These are phyloP conservation scores for Primulina huaijiensis DNA, from an alignment of 257 asterid species.

Conservation along the genomic window DNA sequence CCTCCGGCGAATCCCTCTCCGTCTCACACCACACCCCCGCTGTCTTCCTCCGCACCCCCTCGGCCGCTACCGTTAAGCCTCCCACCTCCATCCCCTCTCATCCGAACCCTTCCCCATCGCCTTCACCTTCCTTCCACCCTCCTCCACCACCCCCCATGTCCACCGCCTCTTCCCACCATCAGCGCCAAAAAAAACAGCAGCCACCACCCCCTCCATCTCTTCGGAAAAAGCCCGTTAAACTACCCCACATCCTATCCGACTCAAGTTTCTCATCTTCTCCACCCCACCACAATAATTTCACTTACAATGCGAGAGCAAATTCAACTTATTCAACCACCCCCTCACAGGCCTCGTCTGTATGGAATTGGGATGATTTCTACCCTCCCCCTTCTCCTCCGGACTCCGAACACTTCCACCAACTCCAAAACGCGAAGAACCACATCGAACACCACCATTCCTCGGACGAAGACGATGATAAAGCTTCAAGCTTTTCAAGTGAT, in stretches of 20 bases:
- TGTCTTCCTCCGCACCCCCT: conserved; percentile 67
- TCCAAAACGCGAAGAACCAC: conserved; percentile 35
- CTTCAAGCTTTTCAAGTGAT: conserved; percentile 40
- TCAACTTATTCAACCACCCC: conserved; percentile 78
- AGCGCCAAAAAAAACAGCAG: conserved; percentile 12
- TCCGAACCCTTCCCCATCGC: conserved; percentile 35
- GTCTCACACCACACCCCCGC: conserved; percentile 84
- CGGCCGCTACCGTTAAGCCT: conserved; percentile 37
- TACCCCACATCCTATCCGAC: conserved; percentile 88
- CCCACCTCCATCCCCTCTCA: conserved; percentile 31
- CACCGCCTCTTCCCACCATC: conserved; percentile 44
- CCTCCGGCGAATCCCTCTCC: conserved; percentile 84
- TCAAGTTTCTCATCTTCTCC: conserved; percentile 79
- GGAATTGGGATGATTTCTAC: conserved; percentile 96
- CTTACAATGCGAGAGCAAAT: conserved; percentile 58
- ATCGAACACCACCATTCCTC: conserved; percentile 30
- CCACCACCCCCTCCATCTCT: conserved; percentile 35
- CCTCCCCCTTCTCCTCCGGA: conserved; percentile 97
- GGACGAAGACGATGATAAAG: conserved; percentile 37
- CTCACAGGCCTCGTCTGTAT: conserved; percentile 83
- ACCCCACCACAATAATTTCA: conserved; percentile 37
- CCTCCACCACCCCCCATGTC: conserved; percentile 47
- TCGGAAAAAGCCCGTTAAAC: conserved; percentile 49
- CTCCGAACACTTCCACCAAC: conserved; percentile 71
- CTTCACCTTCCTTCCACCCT: conserved; percentile 37